Conservation (phyloP, 768 basidiomycete genomes). For the Lentinus tigrinus region DNA sequence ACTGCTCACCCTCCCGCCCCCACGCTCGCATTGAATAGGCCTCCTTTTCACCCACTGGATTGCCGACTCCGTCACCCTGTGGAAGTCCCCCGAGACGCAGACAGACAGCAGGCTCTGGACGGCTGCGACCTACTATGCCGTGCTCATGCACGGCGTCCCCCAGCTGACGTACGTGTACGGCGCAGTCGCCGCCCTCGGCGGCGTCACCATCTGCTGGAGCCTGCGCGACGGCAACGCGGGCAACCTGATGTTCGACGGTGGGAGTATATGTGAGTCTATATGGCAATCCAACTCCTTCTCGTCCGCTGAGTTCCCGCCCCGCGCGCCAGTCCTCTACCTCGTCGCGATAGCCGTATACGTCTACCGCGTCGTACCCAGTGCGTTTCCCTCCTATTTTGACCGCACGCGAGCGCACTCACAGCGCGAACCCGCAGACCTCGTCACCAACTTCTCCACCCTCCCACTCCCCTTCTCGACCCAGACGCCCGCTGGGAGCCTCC, state of each 20-base stretch:
- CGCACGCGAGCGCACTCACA: slow-evolving; percentile 1
- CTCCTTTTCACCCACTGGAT: slow-evolving; percentile 89
- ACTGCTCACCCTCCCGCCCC: not conserved
- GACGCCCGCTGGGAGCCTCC: slow-evolving; percentile 21
- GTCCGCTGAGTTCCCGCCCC: not conserved
- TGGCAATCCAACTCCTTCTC: not conserved
- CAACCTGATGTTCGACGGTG: slow-evolving; percentile 91
- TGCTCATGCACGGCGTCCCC: slow-evolving; percentile 65
- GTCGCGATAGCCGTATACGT: slow-evolving; percentile 71
- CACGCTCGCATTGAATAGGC: slow-evolving; percentile 41
- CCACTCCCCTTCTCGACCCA: slow-evolving; percentile 35
- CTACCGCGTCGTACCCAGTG: slow-evolving; percentile 79
- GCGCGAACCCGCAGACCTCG: slow-evolving; percentile 43
- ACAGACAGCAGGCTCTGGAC: slow-evolving; percentile 86
- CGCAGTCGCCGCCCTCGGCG: slow-evolving; percentile 59
- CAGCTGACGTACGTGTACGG: slow-evolving; percentile 56
- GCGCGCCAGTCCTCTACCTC: slow-evolving; percentile 65
- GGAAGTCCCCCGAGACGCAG: slow-evolving; percentile 70
- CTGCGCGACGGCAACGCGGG: slow-evolving; percentile 73
- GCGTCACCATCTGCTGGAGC: slow-evolving; percentile 71
- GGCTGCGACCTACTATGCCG: slow-evolving; percentile 79
- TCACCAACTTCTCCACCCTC: slow-evolving; percentile 56
- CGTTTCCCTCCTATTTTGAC: slow-evolving; percentile 27
- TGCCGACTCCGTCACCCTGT: slow-evolving; percentile 86
- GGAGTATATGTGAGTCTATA: slow-evolving; percentile 70